Base-by-base conservation (phyloP, 179 eudicot species). In the Spergularia azorica region DNA sequence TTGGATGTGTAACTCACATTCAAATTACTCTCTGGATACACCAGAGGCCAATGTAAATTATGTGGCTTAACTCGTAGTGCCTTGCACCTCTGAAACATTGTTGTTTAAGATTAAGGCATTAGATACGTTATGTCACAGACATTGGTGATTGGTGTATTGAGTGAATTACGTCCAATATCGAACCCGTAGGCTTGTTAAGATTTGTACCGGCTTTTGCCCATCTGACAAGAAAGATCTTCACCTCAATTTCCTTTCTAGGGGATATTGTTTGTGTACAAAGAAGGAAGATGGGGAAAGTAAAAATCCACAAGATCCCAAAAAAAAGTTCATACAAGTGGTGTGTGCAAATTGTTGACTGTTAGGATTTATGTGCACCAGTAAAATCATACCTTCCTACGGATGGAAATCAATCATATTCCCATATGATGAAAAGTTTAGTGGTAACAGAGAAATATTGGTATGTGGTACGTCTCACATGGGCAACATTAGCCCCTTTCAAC, bases 401-500 rank as follows among this genome's bases (percentile, higher is more conserved):
- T 51, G 15, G 18, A 21, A 69, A 69, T 4, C 60, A n/a, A 70
- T 54, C 61, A 70, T 21, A 70, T 67, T 67, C 57, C 26, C 8
- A 36, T 17, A 15, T 18, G 52, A 55, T 17, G 26, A 56, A 67
- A 67, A 48, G 16, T 17, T 48, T 10, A 51, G 61, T 70, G 73
- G 73, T 21, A 26, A 54, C 50, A 55, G 2, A 54, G 13, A 70
- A 70, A 70, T 70, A 70, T 70, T 70, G 39, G 50, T 46, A 50
- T 55, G 54, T 7, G 59, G 56, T 70, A 54, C 62, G 36, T 32
- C 74, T 26, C 74, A 70, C 74, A 70, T 70, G 74, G 18, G 18
- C 73, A 70, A 70, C 73, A 70, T 4, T 11, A 70, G 6, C 9
- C 17, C 59, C 71, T 68, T 50, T 68, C 73, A 70, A 32, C 48